Conservation (phyloP, 306 rosid species). For the Ochetophila trinervis region DNA sequence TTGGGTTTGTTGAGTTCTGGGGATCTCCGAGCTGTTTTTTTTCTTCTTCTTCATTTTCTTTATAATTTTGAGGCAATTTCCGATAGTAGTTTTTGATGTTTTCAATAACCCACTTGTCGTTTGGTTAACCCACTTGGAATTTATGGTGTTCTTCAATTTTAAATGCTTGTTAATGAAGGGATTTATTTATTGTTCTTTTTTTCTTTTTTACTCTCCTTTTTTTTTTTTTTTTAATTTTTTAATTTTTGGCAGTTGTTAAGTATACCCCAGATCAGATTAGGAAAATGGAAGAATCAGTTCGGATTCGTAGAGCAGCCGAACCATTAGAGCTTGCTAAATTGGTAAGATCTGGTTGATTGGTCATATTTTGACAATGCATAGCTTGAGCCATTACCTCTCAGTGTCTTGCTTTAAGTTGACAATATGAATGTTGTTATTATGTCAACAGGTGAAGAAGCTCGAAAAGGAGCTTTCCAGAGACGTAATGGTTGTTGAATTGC, state of each 20-base stretch:
- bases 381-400: neutral
- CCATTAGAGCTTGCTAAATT: conserved; percentile 68
- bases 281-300: conserved; percentile 80
- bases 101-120: conserved; percentile 1
- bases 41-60: neutral
- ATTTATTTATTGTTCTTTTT: conserved; percentile 5
- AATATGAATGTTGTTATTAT: conserved; percentile 1
- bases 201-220: too few relatives aligned
- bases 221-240: conserved; percentile 1
- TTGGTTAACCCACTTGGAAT: conserved; percentile 11
- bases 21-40: neutral
- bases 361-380: neutral
- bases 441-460: conserved; percentile 60
- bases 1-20: neutral
- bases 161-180: conserved; percentile 11
- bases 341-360: conserved; percentile 49
- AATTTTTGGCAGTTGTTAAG: conserved; percentile 47
- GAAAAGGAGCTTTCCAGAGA: conserved; percentile 52
- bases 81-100: neutral
- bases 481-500: conserved; percentile 45
- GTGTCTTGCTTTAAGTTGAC: neutral
- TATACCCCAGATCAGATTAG: conserved; percentile 87
- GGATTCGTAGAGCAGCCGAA: conserved; percentile 59
- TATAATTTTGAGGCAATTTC: neutral
- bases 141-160: conserved; percentile 14